Evolutionary conservation across 257 asterid species (phyloP).

Genomic region (Solanum tarijense): DNA sequence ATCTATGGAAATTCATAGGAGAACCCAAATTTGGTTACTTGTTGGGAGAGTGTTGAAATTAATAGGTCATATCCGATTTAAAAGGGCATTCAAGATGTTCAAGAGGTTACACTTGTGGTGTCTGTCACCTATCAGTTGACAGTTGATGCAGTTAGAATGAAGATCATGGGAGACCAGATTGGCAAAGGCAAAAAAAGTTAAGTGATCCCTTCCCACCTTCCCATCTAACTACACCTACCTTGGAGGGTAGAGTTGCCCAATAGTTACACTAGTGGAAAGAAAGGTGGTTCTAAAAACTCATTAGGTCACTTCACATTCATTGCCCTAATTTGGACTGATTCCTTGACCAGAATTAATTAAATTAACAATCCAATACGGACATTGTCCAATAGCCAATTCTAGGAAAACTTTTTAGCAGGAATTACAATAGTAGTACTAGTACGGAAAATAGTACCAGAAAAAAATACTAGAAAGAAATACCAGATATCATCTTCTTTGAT

Average conservation of each 20-base stretch:
- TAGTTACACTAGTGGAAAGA: neutral
- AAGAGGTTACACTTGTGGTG: neutral
- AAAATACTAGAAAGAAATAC: slow-evolving; percentile 11
- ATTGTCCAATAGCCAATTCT: neutral
- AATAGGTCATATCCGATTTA: neutral
- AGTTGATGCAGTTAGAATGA: neutral
- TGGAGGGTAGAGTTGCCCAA: neutral
- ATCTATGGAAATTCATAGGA: neutral
- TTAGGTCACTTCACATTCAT: neutral
- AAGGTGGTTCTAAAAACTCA: neutral
- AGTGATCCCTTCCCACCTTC: neutral
- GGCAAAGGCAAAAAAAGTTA: neutral
- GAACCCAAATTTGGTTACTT: neutral
- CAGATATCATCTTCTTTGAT: slow-evolving; percentile 69
- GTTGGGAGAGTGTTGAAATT: neutral
- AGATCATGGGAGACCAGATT: neutral
- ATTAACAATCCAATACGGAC: neutral
- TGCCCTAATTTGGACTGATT: neutral
- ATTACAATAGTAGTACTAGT: neutral
- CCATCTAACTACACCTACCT: neutral
- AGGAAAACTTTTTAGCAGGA: neutral
- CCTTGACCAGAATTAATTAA: neutral
- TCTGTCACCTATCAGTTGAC: neutral
- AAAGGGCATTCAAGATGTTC: neutral
- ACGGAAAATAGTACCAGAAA: neutral